A percentile compares a stretch with the other conserved stretches of the same genome.
These are phyloP conservation scores for Rubroshorea leprosula DNA, from an alignment of 345 rosid genomes.

Conservation along the genomic window DNA sequence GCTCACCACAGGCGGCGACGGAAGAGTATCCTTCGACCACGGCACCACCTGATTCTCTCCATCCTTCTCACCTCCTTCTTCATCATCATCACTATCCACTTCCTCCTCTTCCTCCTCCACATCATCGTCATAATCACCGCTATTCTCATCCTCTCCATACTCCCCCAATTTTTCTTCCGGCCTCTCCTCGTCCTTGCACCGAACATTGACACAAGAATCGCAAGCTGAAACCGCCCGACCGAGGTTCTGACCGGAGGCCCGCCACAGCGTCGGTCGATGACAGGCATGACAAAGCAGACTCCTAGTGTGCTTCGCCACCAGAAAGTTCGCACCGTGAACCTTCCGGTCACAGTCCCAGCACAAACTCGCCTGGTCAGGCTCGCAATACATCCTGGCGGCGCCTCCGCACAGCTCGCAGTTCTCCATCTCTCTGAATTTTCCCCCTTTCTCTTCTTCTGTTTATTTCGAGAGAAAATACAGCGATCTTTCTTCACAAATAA, in stretches of 20 bases:
- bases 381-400: conserved; percentile 55
- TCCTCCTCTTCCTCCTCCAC: conserved; percentile 15
- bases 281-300: conserved; percentile 64
- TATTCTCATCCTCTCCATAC: conserved; percentile 12
- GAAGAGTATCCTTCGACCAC: conserved; percentile 27
- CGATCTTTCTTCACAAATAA: not conserved
- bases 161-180: not conserved
- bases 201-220: conserved; percentile 33
- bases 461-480: not conserved
- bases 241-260: conserved; percentile 49
- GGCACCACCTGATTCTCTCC: conserved; percentile 85
- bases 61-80: conserved; percentile 24
- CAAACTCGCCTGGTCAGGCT: conserved; percentile 65
- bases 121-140: conserved; percentile 22
- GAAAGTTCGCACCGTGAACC: conserved; percentile 80
- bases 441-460: not conserved
- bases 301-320: conserved; percentile 69
- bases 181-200: not conserved
- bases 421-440: not conserved
- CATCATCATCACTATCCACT: conserved; percentile 19
- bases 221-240: conserved; percentile 53
- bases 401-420: conserved; percentile 1
- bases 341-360: conserved; percentile 70
- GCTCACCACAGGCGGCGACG: conserved; percentile 25
- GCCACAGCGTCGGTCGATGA: conserved; percentile 70